Evolutionary conservation across 1,284 basidiomycete genomes (phyloP).

Genomic region (Cryptococcus sp.): DNA sequence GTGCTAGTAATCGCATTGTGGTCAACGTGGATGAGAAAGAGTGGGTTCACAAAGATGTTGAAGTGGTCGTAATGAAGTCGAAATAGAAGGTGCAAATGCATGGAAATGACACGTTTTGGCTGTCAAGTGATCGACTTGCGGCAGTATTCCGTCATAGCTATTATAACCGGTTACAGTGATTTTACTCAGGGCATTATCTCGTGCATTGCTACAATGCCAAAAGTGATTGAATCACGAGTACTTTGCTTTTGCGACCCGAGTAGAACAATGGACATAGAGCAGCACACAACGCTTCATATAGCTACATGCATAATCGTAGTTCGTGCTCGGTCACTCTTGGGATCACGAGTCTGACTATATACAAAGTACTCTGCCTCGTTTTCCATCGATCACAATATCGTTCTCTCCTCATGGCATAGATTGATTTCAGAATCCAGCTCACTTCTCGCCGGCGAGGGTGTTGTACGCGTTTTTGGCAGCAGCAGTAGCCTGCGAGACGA

Average conservation of each 20-base stretch:
- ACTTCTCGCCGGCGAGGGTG: slow-evolving; percentile 7
- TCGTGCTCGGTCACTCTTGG: no score
- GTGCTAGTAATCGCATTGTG: not conserved
- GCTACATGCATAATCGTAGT: not conserved
- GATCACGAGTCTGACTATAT: no score
- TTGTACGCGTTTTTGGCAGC: slow-evolving; percentile 25
- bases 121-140: no score
- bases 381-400: no score
- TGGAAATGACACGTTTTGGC: no score
- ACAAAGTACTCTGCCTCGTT: no score
- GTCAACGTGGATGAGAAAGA: not conserved
- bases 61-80: not conserved
- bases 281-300: not conserved
- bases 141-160: no score
- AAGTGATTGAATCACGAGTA: not conserved
- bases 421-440: no score
- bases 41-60: not conserved
- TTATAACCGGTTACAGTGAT: no score
- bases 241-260: not conserved
- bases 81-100: no score
- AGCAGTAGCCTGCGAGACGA: slow-evolving; percentile 22
- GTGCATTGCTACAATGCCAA: not conserved
- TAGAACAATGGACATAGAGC: not conserved
- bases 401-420: no score
- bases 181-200: no score